These are phyloP conservation scores for Melanogaster broomeanus DNA, from an alignment of 768 basidiomycete genomes.

Conservation along the genomic window DNA sequence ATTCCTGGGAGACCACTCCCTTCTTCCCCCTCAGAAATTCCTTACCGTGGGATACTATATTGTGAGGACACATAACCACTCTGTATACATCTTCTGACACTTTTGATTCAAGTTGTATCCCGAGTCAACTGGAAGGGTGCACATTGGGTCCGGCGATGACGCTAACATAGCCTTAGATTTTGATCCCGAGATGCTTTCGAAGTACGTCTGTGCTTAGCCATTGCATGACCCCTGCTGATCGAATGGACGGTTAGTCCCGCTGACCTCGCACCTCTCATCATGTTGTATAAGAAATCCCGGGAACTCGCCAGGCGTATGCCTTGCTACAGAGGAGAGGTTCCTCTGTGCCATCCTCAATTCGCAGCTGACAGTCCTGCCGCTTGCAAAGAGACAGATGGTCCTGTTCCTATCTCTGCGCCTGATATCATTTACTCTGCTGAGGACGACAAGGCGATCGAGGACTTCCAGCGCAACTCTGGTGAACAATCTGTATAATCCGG, in stretches of 20 bases:
- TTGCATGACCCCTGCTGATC: background rate
- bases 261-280: conserved; percentile 47
- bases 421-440: conserved; percentile 35
- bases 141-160: conserved; percentile 45
- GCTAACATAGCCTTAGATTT: conserved; percentile 44
- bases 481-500: background rate
- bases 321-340: conserved; percentile 21
- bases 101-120: conserved; percentile 41
- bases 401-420: conserved; percentile 27
- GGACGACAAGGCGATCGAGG: conserved; percentile 36
- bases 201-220: conserved; percentile 33
- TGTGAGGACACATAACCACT: conserved; percentile 20
- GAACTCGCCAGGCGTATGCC: conserved; percentile 59
- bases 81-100: background rate
- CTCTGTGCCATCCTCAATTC: conserved; percentile 31
- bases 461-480: conserved; percentile 22
- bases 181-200: conserved; percentile 44
- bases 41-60: conserved; percentile 32
- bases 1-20: conserved; percentile 18
- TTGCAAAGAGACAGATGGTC: conserved; percentile 14
- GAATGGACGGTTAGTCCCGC: conserved; percentile 10
- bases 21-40: conserved; percentile 23
- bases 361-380: conserved; percentile 27
- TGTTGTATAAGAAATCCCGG: conserved; percentile 55
- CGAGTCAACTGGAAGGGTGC: conserved; percentile 45